These are phyloP conservation scores for Fusarium illudens DNA, from an alignment of 2,329 filamentous ascomycete genomes.

Conservation along the genomic window DNA sequence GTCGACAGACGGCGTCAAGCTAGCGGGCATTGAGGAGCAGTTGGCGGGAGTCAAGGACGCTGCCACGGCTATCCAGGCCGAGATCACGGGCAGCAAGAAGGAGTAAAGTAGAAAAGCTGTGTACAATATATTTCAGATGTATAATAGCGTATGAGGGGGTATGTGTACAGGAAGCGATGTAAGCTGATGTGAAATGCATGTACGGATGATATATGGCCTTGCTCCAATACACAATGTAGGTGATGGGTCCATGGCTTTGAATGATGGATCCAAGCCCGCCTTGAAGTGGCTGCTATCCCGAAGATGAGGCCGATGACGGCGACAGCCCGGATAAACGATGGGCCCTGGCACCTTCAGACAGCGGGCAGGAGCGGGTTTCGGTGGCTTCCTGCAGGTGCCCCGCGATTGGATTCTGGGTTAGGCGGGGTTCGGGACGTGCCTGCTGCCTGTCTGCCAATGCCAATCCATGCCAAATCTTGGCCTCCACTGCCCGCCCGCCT, in stretches of 20 bases:
- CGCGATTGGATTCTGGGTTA: constrained; percentile 7
- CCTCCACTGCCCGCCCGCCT: constrained; percentile 31
- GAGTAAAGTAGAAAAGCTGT: constrained; percentile 31
- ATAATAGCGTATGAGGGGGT: constrained; percentile 32
- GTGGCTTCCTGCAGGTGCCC: constrained; percentile 12
- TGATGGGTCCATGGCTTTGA: too few species aligned
- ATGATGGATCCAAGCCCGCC: too few species aligned
- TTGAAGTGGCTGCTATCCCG: neutral
- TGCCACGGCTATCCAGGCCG: constrained; percentile 34
- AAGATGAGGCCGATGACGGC: constrained; percentile 23
- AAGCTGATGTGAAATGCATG: constrained; percentile 23
- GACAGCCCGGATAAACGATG: constrained; percentile 27
- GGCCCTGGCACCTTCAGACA: constrained; percentile 4
- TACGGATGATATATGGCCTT: constrained; percentile 1
- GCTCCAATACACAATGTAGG: neutral
- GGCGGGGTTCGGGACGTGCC: neutral
- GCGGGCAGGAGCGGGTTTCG: constrained; percentile 2
- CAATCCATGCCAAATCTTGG: constrained; percentile 10
- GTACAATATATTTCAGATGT: constrained; percentile 40
- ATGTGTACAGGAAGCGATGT: constrained; percentile 26
- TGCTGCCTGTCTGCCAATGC: constrained; percentile 4
- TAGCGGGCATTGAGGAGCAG: constrained; percentile 35
- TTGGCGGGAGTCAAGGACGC: constrained; percentile 28
- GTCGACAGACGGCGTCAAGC: constrained; percentile 2
- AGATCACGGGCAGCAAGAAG: constrained; percentile 34